These are phyloP conservation scores for Vitis hybrid DNA, from an alignment of 177 flowering plant genomes.

Conservation along the genomic window DNA sequence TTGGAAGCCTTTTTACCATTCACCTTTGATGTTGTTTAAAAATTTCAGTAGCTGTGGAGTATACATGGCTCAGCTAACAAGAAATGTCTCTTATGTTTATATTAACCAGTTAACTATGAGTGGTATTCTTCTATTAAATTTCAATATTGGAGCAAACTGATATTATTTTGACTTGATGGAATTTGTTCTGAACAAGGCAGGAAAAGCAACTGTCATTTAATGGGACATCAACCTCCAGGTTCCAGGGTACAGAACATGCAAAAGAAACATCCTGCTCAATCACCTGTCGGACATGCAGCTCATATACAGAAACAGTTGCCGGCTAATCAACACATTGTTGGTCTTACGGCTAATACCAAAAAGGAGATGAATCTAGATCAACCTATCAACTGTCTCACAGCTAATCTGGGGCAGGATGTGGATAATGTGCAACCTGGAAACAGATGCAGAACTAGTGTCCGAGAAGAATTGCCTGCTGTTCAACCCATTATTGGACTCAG, in stretches of 20 bases:
- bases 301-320: constrained; percentile 18
- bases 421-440: constrained; percentile 17
- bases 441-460: constrained; percentile 10
- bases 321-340: constrained; percentile 14
- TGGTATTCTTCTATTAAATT: no score
- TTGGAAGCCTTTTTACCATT: no score
- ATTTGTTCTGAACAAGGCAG: constrained; percentile 31
- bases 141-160: no score
- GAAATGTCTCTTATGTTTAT: no score
- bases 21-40: no score
- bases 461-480: constrained; percentile 9
- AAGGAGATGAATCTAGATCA: constrained; percentile 10
- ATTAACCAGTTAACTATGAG: no score
- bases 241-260: constrained; percentile 11
- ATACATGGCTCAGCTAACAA: no score
- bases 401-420: constrained; percentile 20
- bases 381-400: constrained; percentile 16
- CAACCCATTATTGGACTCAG: constrained; percentile 21
- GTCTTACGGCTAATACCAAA: constrained; percentile 3
- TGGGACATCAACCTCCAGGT: constrained; percentile 39
- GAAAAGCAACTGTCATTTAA: constrained; percentile 53
- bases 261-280: constrained; percentile 14
- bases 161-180: constrained; percentile 1
- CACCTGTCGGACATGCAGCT: constrained; percentile 16
- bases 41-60: no score